Evolutionary conservation across 352 stramenopile genomes (phyloP).

Genomic region (Phytopythium mirpurense): DNA sequence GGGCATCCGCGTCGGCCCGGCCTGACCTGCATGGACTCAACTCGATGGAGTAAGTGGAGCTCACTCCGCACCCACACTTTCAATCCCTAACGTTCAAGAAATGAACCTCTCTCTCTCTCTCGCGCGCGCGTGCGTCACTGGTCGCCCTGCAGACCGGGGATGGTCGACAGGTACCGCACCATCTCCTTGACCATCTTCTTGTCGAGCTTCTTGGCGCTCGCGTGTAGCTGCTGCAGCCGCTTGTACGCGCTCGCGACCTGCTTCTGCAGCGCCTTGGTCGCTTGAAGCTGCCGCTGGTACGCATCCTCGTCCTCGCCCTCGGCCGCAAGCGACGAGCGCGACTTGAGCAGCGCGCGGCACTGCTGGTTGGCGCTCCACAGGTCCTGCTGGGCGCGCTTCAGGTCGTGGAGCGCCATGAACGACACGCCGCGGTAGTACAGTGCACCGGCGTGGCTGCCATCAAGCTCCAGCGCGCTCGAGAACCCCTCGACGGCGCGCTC

Average conservation of each 20-base stretch:
- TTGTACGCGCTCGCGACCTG: slow-evolving; percentile 70
- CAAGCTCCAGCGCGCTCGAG: slow-evolving; percentile 35
- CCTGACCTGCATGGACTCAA: slow-evolving; percentile 11
- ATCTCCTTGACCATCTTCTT: slow-evolving; percentile 84
- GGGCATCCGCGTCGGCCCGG: slow-evolving; percentile 69
- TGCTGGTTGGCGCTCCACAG: slow-evolving; percentile 61
- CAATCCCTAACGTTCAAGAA: too few species aligned
- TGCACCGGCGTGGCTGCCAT: slow-evolving; percentile 43
- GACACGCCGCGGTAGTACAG: slow-evolving; percentile 70
- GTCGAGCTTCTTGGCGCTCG: slow-evolving; percentile 76
- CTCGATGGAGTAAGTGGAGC: too few species aligned
- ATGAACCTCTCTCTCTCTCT: too few species aligned
- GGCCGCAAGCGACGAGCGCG: slow-evolving; percentile 12
- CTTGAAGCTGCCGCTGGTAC: slow-evolving; percentile 7
- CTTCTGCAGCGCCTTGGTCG: slow-evolving; percentile 30
- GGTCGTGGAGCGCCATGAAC: slow-evolving; percentile 54
- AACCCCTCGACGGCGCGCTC: slow-evolving; percentile 58
- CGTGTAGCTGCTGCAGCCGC: slow-evolving; percentile 58
- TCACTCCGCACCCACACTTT: too few species aligned
- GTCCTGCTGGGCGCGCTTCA: slow-evolving; percentile 58
- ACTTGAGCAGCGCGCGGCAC: slow-evolving; percentile 42
- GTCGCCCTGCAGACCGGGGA: slow-evolving; percentile 49
- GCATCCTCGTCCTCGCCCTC: not conserved
- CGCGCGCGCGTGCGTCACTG: too few species aligned
- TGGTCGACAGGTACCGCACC: slow-evolving; percentile 69